Evolutionary conservation across 2,329 filamentous ascomycete genomes (phyloP).

Genomic region (Colletotrichum sublineola): DNA sequence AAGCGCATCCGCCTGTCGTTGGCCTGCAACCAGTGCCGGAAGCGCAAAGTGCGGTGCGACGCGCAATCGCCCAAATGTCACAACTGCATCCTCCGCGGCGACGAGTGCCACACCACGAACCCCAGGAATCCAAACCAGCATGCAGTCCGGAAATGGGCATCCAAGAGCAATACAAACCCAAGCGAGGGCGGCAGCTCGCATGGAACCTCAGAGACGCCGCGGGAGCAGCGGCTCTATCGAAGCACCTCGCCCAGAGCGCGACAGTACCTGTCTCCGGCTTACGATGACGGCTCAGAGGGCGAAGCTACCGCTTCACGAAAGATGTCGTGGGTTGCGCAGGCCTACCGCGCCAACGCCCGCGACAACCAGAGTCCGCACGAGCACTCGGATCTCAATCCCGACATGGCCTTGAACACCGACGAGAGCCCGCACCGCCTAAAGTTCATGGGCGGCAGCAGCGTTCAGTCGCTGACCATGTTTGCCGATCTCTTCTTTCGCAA

Average conservation of each 20-base stretch:
- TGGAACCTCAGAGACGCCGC: constrained; percentile 14
- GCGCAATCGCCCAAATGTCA: constrained; percentile 47
- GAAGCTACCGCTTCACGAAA: constrained; percentile 17
- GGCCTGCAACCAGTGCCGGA: constrained; percentile 47
- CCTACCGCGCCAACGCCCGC: constrained; percentile 27
- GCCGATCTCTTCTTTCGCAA: constrained; percentile 45
- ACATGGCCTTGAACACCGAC: constrained; percentile 46
- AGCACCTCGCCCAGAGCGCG: constrained; percentile 10
- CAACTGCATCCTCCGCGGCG: constrained; percentile 50
- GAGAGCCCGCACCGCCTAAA: constrained; percentile 43
- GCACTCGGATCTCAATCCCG: constrained; percentile 40
- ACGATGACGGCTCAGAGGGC: constrained; percentile 21
- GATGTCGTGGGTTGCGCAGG: constrained; percentile 29
- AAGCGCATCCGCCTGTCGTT: constrained; percentile 45
- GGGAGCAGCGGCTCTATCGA: constrained; percentile 2
- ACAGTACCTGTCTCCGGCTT: constrained; percentile 24
- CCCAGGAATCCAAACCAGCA: constrained; percentile 43
- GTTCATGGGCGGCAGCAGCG: constrained; percentile 45
- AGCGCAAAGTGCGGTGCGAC: constrained; percentile 49
- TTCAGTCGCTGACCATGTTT: constrained; percentile 46
- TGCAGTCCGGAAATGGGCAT: constrained; percentile 42
- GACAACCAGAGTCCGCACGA: constrained; percentile 23
- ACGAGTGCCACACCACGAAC: constrained; percentile 46
- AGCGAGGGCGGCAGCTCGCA: constrained; percentile 20
- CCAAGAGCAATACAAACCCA: constrained; percentile 35